A percentile compares a stretch with the other conserved stretches of the same genome.
These are phyloP conservation scores for Hibiscus tridactylites DNA, from an alignment of 345 rosid genomes.

Conservation along the genomic window DNA sequence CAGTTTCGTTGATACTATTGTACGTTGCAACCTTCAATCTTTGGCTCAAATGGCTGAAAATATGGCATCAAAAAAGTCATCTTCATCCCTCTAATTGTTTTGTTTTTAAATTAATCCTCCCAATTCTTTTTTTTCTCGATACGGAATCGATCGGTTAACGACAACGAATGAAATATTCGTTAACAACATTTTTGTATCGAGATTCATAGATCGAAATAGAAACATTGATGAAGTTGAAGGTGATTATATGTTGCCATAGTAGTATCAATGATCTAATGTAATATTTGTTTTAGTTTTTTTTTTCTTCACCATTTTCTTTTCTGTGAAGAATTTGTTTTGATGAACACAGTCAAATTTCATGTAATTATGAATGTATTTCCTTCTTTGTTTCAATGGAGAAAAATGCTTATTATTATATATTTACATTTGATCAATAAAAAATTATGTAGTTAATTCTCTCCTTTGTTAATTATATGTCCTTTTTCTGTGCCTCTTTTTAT, in stretches of 20 bases:
- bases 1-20: constrained; percentile 64
- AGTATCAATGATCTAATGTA: neutral
- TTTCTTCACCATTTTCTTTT: no score
- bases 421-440: neutral
- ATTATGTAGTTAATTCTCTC: no score
- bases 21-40: constrained; percentile 83
- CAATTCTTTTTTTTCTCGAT: constrained; percentile 16
- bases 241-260: neutral
- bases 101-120: neutral
- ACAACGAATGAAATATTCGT: neutral
- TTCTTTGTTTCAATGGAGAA: neutral
- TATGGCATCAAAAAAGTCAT: constrained; percentile 22
- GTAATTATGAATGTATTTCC: constrained; percentile 1
- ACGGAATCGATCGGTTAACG: neutral
- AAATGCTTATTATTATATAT: neutral
- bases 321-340: neutral
- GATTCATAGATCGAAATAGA: neutral
- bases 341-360: neutral
- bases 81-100: neutral
- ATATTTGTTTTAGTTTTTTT: no score
- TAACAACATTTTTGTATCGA: neutral
- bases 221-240: neutral
- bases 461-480: no score
- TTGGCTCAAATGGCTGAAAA: constrained; percentile 63
- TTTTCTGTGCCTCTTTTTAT: no score